phyloP scores from a whole-genome alignment of 345 rosid genomes.

The Heritiera fomes region DNA sequence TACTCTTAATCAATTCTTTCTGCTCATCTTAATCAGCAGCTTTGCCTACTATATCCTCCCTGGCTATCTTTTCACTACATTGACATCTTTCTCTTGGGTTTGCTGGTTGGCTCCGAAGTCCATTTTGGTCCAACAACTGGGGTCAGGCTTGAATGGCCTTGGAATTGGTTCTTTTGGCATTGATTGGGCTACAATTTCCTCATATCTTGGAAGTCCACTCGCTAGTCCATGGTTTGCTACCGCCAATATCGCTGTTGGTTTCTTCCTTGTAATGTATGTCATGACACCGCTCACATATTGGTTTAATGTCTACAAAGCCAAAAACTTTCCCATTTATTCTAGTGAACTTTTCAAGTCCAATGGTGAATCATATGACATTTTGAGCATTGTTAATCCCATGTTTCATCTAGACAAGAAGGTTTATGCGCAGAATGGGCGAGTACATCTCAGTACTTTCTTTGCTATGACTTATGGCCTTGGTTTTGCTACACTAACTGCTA shows the following conservation, averaged over 20 bases:
- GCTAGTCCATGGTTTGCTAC: constrained; percentile 88
- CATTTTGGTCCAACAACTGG: constrained; percentile 63
- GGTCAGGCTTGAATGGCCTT: constrained; percentile 71
- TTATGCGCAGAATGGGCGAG: constrained; percentile 50
- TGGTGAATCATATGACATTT: constrained; percentile 57
- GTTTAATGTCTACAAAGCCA: constrained; percentile 62
- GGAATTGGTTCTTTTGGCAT: constrained; percentile 75
- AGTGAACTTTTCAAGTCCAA: constrained; percentile 46
- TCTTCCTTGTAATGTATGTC: constrained; percentile 57
- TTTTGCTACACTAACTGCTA: constrained; percentile 74
- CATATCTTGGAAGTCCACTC: constrained; percentile 78
- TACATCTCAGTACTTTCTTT: constrained; percentile 71
- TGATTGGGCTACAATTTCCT: constrained; percentile 72
- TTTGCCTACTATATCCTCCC: constrained; percentile 71
- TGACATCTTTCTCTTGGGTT: constrained; percentile 74
- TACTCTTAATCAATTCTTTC: constrained; percentile 62
- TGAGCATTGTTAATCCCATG: constrained; percentile 47
- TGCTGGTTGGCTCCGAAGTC: constrained; percentile 78
- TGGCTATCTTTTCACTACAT: constrained; percentile 50
- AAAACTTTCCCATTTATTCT: constrained; percentile 67
- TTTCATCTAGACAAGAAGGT: constrained; percentile 58
- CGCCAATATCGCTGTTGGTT: constrained; percentile 63
- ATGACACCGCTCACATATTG: constrained; percentile 65
- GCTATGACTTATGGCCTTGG: constrained; percentile 79
- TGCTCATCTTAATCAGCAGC: constrained; percentile 53